Evolutionary conservation across 148 eudicot species (phyloP).

Genomic region (Cornus suecica): DNA sequence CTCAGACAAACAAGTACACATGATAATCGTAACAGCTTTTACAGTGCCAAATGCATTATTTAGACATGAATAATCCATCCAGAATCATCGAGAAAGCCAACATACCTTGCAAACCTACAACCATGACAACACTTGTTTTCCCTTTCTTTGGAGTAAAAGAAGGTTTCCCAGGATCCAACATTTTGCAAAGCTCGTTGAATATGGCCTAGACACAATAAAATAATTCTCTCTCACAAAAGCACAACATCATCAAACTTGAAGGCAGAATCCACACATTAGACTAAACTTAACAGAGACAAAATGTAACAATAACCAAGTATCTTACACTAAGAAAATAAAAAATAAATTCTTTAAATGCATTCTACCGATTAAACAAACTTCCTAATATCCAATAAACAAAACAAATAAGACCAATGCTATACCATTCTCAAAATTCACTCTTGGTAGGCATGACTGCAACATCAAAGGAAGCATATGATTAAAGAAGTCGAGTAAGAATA

Average conservation of each 20-base stretch:
- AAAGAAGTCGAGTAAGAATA: too few relatives aligned
- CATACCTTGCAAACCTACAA: conserved; percentile 98
- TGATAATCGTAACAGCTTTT: conserved; percentile 1
- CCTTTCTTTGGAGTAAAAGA: conserved; percentile 83
- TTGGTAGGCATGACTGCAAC: too few relatives aligned
- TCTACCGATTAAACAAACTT: too few relatives aligned
- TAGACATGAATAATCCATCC: background rate
- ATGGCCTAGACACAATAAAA: conserved; percentile 57
- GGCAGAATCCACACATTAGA: background rate
- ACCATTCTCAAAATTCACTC: too few relatives aligned
- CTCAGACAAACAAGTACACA: background rate
- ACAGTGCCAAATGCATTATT: background rate
- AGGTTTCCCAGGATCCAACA: conserved; percentile 94
- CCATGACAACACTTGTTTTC: conserved; percentile 85
- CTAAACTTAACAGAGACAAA: too few relatives aligned
- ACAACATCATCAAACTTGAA: background rate
- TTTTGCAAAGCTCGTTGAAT: conserved; percentile 88
- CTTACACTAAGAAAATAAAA: too few relatives aligned
- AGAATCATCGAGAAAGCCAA: conserved; percentile 11
- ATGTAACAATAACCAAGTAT: too few relatives aligned
- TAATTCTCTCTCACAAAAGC: background rate
- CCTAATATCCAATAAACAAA: too few relatives aligned
- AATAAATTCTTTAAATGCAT: too few relatives aligned
- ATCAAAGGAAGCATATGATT: too few relatives aligned
- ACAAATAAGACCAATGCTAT: too few relatives aligned